These are phyloP conservation scores for Protoeuglena noctilucae DNA, from an alignment of 139 green algal genomes.

Conservation along the genomic window DNA sequence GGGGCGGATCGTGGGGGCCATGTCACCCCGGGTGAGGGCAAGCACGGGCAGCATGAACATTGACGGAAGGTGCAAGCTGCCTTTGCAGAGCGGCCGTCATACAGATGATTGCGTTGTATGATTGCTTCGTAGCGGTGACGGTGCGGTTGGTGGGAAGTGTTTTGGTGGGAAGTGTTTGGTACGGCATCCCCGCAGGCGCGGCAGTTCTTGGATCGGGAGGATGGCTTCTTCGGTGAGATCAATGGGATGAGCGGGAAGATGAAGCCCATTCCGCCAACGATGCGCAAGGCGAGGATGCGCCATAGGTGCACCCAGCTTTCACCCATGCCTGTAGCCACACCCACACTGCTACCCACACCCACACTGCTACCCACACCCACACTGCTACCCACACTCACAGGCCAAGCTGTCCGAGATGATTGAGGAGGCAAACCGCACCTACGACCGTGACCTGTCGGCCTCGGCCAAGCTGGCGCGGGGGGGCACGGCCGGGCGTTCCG, in stretches of 20 bases:
- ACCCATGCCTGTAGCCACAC: neutral
- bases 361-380: neutral
- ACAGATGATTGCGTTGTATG: too few species aligned
- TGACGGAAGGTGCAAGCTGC: neutral
- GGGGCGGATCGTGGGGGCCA: constrained; percentile 18
- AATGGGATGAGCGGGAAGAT: constrained; percentile 21
- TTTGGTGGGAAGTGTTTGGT: too few species aligned
- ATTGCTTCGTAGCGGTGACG: too few species aligned
- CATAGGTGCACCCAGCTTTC: neutral
- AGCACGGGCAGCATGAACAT: neutral
- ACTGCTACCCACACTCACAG: neutral
- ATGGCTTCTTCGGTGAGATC: constrained; percentile 25
- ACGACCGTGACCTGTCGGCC: neutral
- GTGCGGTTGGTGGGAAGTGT: too few species aligned
- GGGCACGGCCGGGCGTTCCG: constrained; percentile 27
- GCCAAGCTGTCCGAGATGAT: neutral
- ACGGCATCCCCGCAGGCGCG: constrained; percentile 7
- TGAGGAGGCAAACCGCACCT: neutral
- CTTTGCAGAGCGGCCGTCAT: too few species aligned
- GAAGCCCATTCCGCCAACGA: neutral
- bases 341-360: neutral
- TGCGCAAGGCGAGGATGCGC: neutral
- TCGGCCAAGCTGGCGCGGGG: constrained; percentile 13
- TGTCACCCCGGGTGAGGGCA: constrained; percentile 11
- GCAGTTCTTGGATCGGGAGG: constrained; percentile 22